These are phyloP conservation scores for Beta vulgaris DNA, from an alignment of 148 eudicot species.

Conservation along the genomic window DNA sequence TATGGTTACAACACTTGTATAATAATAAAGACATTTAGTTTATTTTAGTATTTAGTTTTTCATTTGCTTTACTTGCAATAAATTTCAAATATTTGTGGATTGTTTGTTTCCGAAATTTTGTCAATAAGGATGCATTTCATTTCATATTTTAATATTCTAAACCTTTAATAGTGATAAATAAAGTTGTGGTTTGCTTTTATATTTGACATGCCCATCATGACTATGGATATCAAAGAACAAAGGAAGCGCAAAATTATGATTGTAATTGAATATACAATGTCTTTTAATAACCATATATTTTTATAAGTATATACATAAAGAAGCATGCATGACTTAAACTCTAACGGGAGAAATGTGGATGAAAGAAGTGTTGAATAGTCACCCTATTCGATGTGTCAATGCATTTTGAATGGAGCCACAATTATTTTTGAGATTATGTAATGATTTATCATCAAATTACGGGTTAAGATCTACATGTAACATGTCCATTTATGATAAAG, in stretches of 20 bases:
- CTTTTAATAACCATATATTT: neutral
- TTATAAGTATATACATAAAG: constrained; percentile 6
- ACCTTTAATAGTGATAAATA: no score
- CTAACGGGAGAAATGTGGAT: neutral
- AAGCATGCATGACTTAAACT: constrained; percentile 9
- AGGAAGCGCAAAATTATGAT: neutral
- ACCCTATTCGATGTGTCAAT: constrained; percentile 16
- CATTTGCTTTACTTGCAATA: neutral
- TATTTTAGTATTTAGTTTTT: neutral
- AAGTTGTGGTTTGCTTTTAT: no score
- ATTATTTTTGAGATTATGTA: constrained; percentile 6
- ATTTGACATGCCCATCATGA: neutral
- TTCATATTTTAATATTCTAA: neutral
- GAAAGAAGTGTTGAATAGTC: neutral
- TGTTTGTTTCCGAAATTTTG: neutral
- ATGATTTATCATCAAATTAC: neutral
- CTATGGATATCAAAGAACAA: neutral
- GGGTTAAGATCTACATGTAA: neutral
- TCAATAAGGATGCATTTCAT: no score
- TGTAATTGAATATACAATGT: neutral
- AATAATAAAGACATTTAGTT: neutral
- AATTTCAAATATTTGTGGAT: neutral
- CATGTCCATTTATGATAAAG: neutral
- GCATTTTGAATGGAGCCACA: neutral
- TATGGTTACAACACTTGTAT: neutral